Evolutionary conservation across 441 rosid species (phyloP), one percentile per base, ranked within the genome.

Genomic region (Manihot esculenta): DNA sequence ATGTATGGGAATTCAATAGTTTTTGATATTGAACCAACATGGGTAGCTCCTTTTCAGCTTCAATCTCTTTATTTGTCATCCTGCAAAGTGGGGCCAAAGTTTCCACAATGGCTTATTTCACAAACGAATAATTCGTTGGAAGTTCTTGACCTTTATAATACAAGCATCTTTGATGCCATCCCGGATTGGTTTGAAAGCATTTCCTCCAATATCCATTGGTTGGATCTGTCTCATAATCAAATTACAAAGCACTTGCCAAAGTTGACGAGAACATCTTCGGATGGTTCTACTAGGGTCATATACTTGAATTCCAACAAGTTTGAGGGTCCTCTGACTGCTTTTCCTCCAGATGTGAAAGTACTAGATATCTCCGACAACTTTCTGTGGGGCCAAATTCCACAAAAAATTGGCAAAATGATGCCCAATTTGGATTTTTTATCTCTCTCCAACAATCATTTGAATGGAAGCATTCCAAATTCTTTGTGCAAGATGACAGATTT

Each of bases 41-140:
- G 20, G 79, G 11, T 61, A 53, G 63, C 74, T 45, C 66, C 66
- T 14, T 79, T 72, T 35, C 74, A 69, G 27, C 47, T 79, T 18
- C 2, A 3, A 38, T 0, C 0, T 0, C 11, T 74, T 10, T 0
- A 0, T 1, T 26, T 78, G 70, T 33, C 18, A 4, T 72, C 72
- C 15, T 79, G 70, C 45, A 30, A 30, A 4, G 2, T 30, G 4
- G 35, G 35, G 4, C 35, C 35, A 2, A 30, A 30, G 2, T 30
- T 30, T 30, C 35, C 35, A 30, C 35, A 30, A 30, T 30, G 35
- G 35, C 35, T 30, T 4, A 30, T n/a, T n/a, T n/a, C n/a, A n/a
- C n/a, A n/a, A n/a, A n/a, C n/a, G n/a, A n/a, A n/a, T n/a, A n/a
- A 62, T 60, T 60, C 64, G 23, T 20, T 73, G 3, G 0, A 7